Base-by-base conservation (phyloP, 1,284 basidiomycete species). In the Schizophyllum commune region DNA sequence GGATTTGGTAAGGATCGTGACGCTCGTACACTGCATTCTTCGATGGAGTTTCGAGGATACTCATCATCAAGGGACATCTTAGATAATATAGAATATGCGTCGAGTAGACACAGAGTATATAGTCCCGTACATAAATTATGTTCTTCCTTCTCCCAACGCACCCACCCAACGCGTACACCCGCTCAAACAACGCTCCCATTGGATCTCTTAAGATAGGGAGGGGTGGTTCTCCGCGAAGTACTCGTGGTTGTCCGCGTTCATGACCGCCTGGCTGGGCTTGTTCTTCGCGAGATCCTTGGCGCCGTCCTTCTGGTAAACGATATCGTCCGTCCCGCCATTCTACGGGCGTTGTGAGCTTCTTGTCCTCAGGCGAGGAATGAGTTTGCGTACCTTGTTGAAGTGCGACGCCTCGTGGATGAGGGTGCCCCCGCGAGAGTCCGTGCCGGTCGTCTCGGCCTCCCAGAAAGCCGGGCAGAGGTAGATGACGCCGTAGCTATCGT, bases 161-260 rank as follows among this genome's bases (percentile, higher is more conserved):
- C n/a, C n/a, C n/a, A n/a, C n/a, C n/a, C n/a, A n/a, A n/a, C n/a
- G n/a, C n/a, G n/a, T n/a, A n/a, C n/a, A n/a, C n/a, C n/a, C n/a
- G n/a, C n/a, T n/a, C n/a, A n/a, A n/a, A n/a, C n/a, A n/a, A n/a
- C n/a, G n/a, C n/a, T n/a, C n/a, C n/a, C n/a, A n/a, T n/a, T n/a
- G n/a, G n/a, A n/a, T n/a, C n/a, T n/a, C n/a, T n/a, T n/a, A 51
- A 51, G 47, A 52, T 13, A 66, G 67, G 33, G 67, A 39, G 22
- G 79, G 79, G 69, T 75, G 79, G 72, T 82, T 82, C 74, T 83
- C 81, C 34, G 80, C 77, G 64, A 81, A 82, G 72, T 82, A 82
- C 67, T 83, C 80, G 67, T 81, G 78, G 58, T 65, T 75, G 68
- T 81, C 80, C 19, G 79, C 81, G 67, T 83, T 83, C 27, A 64